These are phyloP conservation scores for Athelia psychrophila DNA, from an alignment of 1,284 basidiomycete species.

Conservation along the genomic window DNA sequence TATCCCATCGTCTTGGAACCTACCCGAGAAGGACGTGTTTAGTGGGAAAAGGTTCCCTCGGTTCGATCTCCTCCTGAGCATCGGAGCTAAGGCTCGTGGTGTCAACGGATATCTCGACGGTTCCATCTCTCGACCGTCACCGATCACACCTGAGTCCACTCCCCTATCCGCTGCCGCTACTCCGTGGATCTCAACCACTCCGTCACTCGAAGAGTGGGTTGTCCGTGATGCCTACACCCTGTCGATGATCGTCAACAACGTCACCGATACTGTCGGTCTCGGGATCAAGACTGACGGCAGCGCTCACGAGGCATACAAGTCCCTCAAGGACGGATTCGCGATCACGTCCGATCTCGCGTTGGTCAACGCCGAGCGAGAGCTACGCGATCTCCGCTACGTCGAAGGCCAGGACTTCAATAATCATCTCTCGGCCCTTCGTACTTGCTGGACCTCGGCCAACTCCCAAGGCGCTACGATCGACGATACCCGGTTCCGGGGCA, in stretches of 20 bases:
- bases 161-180: background rate
- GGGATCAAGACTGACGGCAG: slow-evolving; percentile 13
- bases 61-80: too few relatives aligned
- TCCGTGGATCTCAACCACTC: background rate
- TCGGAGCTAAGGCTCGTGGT: slow-evolving; percentile 9
- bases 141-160: slow-evolving; percentile 3
- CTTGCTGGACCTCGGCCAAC: background rate
- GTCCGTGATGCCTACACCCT: slow-evolving; percentile 11
- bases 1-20: too few relatives aligned
- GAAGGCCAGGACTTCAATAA: background rate
- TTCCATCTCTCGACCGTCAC: background rate
- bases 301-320: slow-evolving; percentile 11
- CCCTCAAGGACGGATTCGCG: slow-evolving; percentile 8
- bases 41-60: too few relatives aligned
- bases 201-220: slow-evolving; percentile 13
- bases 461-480: background rate
- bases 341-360: slow-evolving; percentile 5
- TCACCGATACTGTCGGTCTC: slow-evolving; percentile 15
- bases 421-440: background rate
- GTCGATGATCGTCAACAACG: slow-evolving; percentile 13
- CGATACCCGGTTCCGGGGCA: background rate
- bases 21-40: too few relatives aligned
- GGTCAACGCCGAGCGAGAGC: slow-evolving; percentile 4
- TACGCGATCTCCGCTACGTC: background rate
- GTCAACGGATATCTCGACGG: slow-evolving; percentile 8